These are phyloP conservation scores for Geoglossum cookeanum DNA, from an alignment of 2,329 filamentous ascomycete genomes.

Conservation along the genomic window DNA sequence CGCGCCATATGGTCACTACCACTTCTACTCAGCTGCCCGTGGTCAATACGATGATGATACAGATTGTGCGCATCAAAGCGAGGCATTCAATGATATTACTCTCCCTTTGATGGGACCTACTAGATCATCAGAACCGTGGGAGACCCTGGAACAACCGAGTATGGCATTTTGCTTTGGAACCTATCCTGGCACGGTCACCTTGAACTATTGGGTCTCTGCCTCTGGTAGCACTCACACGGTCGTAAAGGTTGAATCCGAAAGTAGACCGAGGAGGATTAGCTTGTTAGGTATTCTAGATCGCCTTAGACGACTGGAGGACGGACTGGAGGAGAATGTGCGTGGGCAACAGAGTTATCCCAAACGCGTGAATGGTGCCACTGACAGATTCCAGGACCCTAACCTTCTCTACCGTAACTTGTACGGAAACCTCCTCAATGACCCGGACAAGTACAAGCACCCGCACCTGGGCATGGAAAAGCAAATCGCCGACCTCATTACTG, in stretches of 20 bases:
- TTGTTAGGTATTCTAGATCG: constrained; percentile 38
- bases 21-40: constrained; percentile 23
- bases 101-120: constrained; percentile 21
- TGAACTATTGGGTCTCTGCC: constrained; percentile 48
- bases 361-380: background rate
- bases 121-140: constrained; percentile 32
- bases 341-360: background rate
- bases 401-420: constrained; percentile 32
- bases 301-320: constrained; percentile 37
- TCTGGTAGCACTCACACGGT: constrained; percentile 36
- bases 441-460: constrained; percentile 39
- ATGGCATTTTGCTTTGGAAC: constrained; percentile 47
- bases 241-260: constrained; percentile 38
- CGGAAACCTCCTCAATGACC: constrained; percentile 45
- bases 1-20: constrained; percentile 19
- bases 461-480: constrained; percentile 47
- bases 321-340: constrained; percentile 30
- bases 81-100: constrained; percentile 20
- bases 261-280: constrained; percentile 40
- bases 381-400: constrained; percentile 17
- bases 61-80: constrained; percentile 19
- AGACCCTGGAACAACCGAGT: constrained; percentile 56
- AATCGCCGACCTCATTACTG: constrained; percentile 51
- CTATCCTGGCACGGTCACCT: constrained; percentile 48
- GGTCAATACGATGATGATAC: constrained; percentile 20